Percentiles rank a stretch among this genome's conserved stretches.
These are phyloP conservation scores for Parathielavia hyrcaniae DNA, from an alignment of 495 filamentous ascomycete genomes.

Conservation along the genomic window DNA sequence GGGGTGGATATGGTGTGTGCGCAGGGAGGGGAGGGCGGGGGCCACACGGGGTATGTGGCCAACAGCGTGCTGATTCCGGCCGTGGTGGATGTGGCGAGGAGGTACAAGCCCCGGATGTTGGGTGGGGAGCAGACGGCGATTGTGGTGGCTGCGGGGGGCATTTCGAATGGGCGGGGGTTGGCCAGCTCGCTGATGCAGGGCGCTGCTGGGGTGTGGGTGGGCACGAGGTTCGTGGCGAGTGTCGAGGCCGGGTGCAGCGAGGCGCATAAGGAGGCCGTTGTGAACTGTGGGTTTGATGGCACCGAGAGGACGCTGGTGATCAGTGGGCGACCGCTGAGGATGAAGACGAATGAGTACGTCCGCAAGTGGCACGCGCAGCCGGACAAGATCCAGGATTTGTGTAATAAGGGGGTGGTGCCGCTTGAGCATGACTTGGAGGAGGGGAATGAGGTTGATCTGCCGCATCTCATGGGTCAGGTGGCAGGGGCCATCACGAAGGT, in stretches of 20 bases:
- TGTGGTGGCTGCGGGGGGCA: constrained; percentile 71
- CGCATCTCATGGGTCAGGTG: constrained; percentile 92
- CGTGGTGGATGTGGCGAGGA: constrained; percentile 63
- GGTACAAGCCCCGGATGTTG: constrained; percentile 51
- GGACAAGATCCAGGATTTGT: constrained; percentile 65
- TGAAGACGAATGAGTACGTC: constrained; percentile 76
- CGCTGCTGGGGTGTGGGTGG: constrained; percentile 72
- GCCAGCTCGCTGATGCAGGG: constrained; percentile 68
- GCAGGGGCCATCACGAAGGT: constrained; percentile 67
- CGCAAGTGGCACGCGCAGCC: constrained; percentile 67
- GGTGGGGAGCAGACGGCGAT: constrained; percentile 47
- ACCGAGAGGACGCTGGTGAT: constrained; percentile 74
- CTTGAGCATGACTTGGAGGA: constrained; percentile 72
- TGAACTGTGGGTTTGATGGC: constrained; percentile 64
- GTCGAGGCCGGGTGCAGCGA: constrained; percentile 69
- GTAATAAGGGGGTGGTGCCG: constrained; percentile 66
- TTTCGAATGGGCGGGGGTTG: constrained; percentile 64
- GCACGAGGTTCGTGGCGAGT: constrained; percentile 76
- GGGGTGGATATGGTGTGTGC: constrained; percentile 83
- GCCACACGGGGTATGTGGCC: constrained; percentile 73
- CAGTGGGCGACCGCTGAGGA: constrained; percentile 69
- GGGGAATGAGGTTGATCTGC: constrained; percentile 68
- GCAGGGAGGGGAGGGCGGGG: constrained; percentile 74
- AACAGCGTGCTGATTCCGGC: constrained; percentile 67
- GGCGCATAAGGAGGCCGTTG: constrained; percentile 76